Evolutionary conservation across 305 asterid genomes (phyloP).

Genomic region (Stenogyne calaminthoides): DNA sequence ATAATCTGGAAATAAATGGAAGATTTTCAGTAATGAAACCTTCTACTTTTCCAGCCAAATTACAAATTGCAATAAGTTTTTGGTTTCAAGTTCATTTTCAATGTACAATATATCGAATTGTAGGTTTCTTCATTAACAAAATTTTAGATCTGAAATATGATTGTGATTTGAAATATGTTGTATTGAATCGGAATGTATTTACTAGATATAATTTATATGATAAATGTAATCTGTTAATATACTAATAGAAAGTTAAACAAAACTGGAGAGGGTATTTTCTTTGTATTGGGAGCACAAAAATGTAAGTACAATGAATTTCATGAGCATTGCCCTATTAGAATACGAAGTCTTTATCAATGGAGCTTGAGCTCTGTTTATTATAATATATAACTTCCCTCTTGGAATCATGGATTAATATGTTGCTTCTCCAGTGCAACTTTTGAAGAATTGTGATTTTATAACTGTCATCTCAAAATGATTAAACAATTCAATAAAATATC

Average conservation of each 20-base stretch:
- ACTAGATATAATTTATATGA: too few species aligned
- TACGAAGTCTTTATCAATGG: background rate
- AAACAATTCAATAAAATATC: background rate
- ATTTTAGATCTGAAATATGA: background rate
- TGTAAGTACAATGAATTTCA: too few species aligned
- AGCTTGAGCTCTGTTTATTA: background rate
- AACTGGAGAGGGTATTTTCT: background rate
- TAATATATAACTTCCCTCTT: background rate
- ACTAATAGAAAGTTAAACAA: too few species aligned
- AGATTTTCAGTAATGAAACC: too few species aligned
- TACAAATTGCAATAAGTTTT: too few species aligned
- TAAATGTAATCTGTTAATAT: too few species aligned
- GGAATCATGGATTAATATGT: background rate
- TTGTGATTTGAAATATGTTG: background rate
- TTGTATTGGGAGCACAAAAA: too few species aligned
- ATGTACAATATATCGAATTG: background rate
- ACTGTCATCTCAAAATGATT: background rate
- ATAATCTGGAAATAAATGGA: too few species aligned
- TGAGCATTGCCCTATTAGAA: background rate
- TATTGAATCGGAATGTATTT: too few species aligned
- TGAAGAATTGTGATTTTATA: background rate
- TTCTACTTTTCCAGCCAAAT: too few species aligned
- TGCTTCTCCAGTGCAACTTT: background rate
- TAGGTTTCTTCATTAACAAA: background rate
- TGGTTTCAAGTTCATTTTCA: background rate